Base-by-base conservation (phyloP, 257 asterid species). In the Orobanche coerulescens region DNA sequence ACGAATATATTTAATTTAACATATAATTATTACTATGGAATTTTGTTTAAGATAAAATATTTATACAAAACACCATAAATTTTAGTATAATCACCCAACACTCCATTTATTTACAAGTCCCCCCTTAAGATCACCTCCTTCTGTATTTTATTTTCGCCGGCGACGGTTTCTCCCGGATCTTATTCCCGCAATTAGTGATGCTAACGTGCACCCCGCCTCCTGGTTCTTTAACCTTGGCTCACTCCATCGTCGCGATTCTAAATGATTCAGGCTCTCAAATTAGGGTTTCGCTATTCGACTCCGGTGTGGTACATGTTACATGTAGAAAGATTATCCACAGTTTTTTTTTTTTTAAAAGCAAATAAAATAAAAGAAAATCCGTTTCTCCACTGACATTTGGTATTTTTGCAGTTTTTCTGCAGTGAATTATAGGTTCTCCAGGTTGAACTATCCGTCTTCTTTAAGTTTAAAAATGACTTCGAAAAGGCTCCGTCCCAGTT, bases 241-340 rank as follows among this genome's bases (percentile, higher is more conserved):
- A 5, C 68, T 43, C 59, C 50, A n/a, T 43, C 5, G 16, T 28
- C 16, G 47, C 44, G 36, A 52, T 58, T 15, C 39, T 70, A 14
- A 12, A 88, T 88, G 96, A 22, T 81, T 76, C 84, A 76, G 66
- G 64, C 76, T 76, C 71, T 78, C 24, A 88, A 70, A 63, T 51
- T 76, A 62, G 85, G 86, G 52, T 65, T 79, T 34, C 72, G 59
- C 25, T 58, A 50, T 67, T 72, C 78, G 44, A 46, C 47, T 53
- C 28, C 77, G 44, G 52, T 44, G 65, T 22, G 80, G 85, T 78
- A 59, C 7, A 5, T 14, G 12, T 52, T 58, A 19, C 14, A 51
- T 22, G 5, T 53, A 2, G 37, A 14, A 48, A 2, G 16, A 5
- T 19, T 8, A 11, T 54, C 10, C 23, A 15, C 12, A 1, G 26